Percentiles rank a stretch among this genome's conserved stretches.
These are phyloP conservation scores for Suillus variegatus DNA, from an alignment of 768 basidiomycete genomes.

Conservation along the genomic window DNA sequence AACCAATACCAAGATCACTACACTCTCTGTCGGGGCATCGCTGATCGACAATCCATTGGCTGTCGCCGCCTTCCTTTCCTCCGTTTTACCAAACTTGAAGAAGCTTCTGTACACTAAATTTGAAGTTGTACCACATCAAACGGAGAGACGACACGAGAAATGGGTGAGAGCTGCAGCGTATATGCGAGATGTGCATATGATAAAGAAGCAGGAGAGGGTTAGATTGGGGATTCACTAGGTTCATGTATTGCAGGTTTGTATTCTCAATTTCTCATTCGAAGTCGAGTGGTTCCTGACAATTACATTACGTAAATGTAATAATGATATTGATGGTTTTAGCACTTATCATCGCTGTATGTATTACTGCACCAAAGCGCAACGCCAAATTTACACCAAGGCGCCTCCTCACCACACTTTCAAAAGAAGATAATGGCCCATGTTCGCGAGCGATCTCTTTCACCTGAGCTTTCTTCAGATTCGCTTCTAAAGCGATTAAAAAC, in stretches of 20 bases:
- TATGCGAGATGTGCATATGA: neutral
- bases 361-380: too few species aligned
- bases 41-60: neutral
- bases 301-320: neutral
- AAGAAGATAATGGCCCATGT: constrained; percentile 43
- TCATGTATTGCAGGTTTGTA: neutral
- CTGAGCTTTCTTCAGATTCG: constrained; percentile 25
- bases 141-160: neutral
- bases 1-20: neutral
- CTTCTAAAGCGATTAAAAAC: constrained; percentile 40
- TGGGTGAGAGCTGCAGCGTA: neutral
- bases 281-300: neutral
- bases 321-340: neutral
- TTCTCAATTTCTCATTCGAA: neutral
- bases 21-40: neutral
- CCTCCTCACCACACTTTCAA: constrained; percentile 5
- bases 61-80: neutral
- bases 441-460: constrained; percentile 48
- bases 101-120: neutral
- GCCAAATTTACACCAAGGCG: neutral
- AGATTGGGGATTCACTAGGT: neutral
- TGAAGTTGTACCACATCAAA: neutral
- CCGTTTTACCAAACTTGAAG: neutral
- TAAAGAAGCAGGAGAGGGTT: neutral
- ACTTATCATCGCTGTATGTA: too few species aligned